These are phyloP conservation scores for Bacidia gigantensis DNA, from an alignment of 495 filamentous ascomycete genomes.

Conservation along the genomic window DNA sequence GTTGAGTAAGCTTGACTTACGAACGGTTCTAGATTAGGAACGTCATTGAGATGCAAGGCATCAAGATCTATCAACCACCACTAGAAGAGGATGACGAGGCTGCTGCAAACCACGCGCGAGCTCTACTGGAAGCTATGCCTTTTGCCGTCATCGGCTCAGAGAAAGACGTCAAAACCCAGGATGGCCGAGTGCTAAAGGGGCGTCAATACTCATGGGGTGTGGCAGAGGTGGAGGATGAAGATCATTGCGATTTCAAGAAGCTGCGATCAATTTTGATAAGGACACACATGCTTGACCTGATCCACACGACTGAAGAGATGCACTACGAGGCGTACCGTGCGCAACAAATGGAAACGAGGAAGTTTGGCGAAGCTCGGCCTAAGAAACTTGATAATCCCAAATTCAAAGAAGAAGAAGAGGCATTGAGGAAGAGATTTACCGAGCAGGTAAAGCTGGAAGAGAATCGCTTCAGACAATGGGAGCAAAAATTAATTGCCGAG, in stretches of 20 bases:
- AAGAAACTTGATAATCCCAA: slow-evolving; percentile 99
- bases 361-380: slow-evolving; percentile 94
- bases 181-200: slow-evolving; percentile 93
- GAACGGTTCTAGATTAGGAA: slow-evolving; percentile 56
- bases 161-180: slow-evolving; percentile 90
- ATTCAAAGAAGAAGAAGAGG: slow-evolving; percentile 99
- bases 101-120: slow-evolving; percentile 83
- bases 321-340: slow-evolving; percentile 99
- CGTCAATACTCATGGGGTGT: slow-evolving; percentile 99
- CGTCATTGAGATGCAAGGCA: slow-evolving; percentile 94
- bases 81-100: slow-evolving; percentile 96
- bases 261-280: slow-evolving; percentile 96
- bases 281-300: slow-evolving; percentile 99
- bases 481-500: slow-evolving; percentile 98
- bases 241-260: slow-evolving; percentile 99
- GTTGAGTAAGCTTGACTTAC: too few species aligned
- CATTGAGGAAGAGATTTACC: slow-evolving; percentile 93
- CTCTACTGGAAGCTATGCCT: slow-evolving; percentile 91
- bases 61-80: slow-evolving; percentile 97
- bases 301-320: slow-evolving; percentile 96
- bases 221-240: slow-evolving; percentile 98
- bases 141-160: slow-evolving; percentile 98
- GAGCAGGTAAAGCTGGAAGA: slow-evolving; percentile 99
- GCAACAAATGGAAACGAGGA: slow-evolving; percentile 98
- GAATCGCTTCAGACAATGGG: slow-evolving; percentile 96